A percentile compares a stretch with the other conserved stretches of the same genome.
These are phyloP conservation scores for Psilocybe mexicana DNA, from an alignment of 1,284 basidiomycete species.

Conservation along the genomic window DNA sequence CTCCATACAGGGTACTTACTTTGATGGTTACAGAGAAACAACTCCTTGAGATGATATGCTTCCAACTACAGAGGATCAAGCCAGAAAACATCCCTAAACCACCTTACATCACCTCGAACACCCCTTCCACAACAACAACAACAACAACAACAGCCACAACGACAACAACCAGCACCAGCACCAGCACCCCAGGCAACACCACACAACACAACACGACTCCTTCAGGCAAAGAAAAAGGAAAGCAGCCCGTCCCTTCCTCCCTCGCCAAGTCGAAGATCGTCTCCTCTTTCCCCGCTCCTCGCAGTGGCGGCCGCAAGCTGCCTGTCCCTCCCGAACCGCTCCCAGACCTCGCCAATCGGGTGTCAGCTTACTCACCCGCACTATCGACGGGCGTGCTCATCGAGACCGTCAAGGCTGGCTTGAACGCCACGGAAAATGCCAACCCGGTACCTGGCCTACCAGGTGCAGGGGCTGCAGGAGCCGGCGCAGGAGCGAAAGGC, in stretches of 20 bases:
- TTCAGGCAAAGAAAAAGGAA: constrained; percentile 29
- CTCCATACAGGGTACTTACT: not conserved
- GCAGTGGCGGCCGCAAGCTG: constrained; percentile 28
- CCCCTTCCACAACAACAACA: constrained; percentile 22
- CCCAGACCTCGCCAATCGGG: constrained; percentile 38
- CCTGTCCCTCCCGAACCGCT: constrained; percentile 43
- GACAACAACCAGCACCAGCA: constrained; percentile 7
- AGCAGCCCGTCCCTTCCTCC: constrained; percentile 27
- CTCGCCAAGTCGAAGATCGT: constrained; percentile 20
- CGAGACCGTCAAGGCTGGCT: constrained; percentile 78
- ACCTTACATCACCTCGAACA: constrained; percentile 52
- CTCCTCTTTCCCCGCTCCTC: constrained; percentile 13
- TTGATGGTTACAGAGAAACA: constrained; percentile 67
- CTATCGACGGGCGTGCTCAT: constrained; percentile 72
- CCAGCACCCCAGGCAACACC: constrained; percentile 18
- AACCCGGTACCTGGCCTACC: constrained; percentile 21
- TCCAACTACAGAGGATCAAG: constrained; percentile 74
- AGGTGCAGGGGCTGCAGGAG: constrained; percentile 33
- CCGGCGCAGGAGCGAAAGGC: constrained; percentile 52
- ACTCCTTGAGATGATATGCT: constrained; percentile 73
- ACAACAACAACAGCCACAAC: constrained; percentile 16
- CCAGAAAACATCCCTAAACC: constrained; percentile 70
- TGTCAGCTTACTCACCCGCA: constrained; percentile 62
- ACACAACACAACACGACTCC: not conserved
- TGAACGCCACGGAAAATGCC: constrained; percentile 59